Percentiles rank a stretch among this genome's conserved stretches.
Evolutionary conservation across 345 rosid species (phyloP).

Genomic region (Capsella bursapastoris): DNA sequence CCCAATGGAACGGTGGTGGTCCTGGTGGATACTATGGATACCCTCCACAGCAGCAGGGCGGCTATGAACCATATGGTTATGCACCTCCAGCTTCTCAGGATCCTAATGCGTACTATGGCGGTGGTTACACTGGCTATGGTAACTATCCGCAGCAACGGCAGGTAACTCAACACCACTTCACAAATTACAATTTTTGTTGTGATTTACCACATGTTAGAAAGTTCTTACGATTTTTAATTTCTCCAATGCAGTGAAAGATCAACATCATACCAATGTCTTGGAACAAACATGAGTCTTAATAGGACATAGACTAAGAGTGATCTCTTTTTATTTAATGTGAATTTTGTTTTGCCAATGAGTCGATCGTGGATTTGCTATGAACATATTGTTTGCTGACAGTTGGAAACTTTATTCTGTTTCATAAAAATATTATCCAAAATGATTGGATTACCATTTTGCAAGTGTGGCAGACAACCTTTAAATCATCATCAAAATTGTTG

Average conservation of each 20-base stretch:
- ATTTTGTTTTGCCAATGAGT: slow-evolving; percentile 19
- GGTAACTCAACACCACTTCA: slow-evolving; percentile 10
- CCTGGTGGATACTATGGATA: slow-evolving; percentile 65
- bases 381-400: slow-evolving; percentile 11
- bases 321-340: slow-evolving; percentile 12
- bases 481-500: background rate
- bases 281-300: slow-evolving; percentile 32
- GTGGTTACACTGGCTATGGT: slow-evolving; percentile 82
- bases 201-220: background rate
- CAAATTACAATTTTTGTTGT: background rate
- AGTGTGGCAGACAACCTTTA: background rate
- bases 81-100: slow-evolving; percentile 64
- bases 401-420: slow-evolving; percentile 1
- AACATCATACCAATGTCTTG: slow-evolving; percentile 29
- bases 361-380: background rate
- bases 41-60: slow-evolving; percentile 65
- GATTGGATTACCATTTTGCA: background rate
- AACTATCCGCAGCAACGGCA: slow-evolving; percentile 63
- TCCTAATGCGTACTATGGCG: slow-evolving; percentile 89
- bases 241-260: slow-evolving; percentile 38
- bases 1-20: slow-evolving; percentile 74
- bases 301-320: slow-evolving; percentile 33
- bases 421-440: background rate
- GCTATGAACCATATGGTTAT: slow-evolving; percentile 85
- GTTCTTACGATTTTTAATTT: slow-evolving; percentile 17